Evolutionary conservation across 306 rosid species (phyloP), one percentile per base, ranked within the genome.

Genomic region (Hippophae tibetana): DNA sequence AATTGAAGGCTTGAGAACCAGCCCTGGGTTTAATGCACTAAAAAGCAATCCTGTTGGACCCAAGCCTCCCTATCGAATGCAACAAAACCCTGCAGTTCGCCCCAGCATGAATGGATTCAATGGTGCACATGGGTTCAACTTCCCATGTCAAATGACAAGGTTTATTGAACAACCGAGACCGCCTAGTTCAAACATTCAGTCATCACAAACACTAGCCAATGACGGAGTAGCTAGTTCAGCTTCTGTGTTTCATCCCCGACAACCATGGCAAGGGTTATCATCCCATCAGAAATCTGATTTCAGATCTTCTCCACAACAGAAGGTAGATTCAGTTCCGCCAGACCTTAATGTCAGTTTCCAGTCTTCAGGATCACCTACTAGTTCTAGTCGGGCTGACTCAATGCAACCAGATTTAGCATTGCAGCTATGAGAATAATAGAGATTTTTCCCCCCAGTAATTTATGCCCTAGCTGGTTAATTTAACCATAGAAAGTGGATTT

Each of bases 311-410:
- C 67, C 72, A 1, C 78, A 53, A 58, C 76, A 75, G 70, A 78
- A 72, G 61, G 60, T 76, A 5, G 80, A 68, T 14, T 70, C 77
- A 9, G 80, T 75, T 76, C 86, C 90, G 6, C 90, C 86, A 3
- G 90, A 84, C 52, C 70, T 78, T 49, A 80, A 84, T 9, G 69
- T 81, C 59, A 75, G 76, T 66, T 84, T 84, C 66, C 83, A 84
- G 65, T 74, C 84, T 44, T 80, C 90, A 14, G 82, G 86, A 23
- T 78, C 90, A 23, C 76, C 90, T 40, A 84, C 86, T 68, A 75
- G 74, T 76, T 80, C 80, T 67, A 73, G 80, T 72, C 62, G 69
- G 65, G 80, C 70, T 66, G 86, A 83, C 59, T 75, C 86, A 27
- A 59, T 78, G 18, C 83, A 77, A 54, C 90, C 90, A 58, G 86